phyloP scores from a whole-genome alignment of 176 grass and related monocot species.

The sorghum (Sorghum bicolor) region Sorghum_bicolor_NCBIv3 NC_012878.2:3501001-3501500 shows the following conservation, averaged over 20 bases:
- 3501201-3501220: constrained; percentile 23
- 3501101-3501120: not conserved
- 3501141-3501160: not conserved
- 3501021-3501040: not conserved
- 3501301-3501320: not conserved
- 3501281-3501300: not conserved
- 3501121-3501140: not conserved
- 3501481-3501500: constrained; percentile 41
- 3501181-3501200: constrained; percentile 11
- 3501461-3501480: constrained; percentile 52
- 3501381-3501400: constrained; percentile 5
- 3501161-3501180: not conserved
- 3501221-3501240: constrained; percentile 32
- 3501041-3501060: not conserved
- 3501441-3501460: constrained; percentile 16
- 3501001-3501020: not conserved
- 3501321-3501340: not conserved
- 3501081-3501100: not conserved
- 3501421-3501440: constrained; percentile 10
- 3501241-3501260: constrained; percentile 28
- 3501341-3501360: not conserved
- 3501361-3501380: not conserved
- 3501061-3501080: not conserved
- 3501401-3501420: not conserved
- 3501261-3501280: constrained; percentile 31